phyloP scores from a whole-genome alignment of 345 rosid genomes.

The Citrus medica region DNA sequence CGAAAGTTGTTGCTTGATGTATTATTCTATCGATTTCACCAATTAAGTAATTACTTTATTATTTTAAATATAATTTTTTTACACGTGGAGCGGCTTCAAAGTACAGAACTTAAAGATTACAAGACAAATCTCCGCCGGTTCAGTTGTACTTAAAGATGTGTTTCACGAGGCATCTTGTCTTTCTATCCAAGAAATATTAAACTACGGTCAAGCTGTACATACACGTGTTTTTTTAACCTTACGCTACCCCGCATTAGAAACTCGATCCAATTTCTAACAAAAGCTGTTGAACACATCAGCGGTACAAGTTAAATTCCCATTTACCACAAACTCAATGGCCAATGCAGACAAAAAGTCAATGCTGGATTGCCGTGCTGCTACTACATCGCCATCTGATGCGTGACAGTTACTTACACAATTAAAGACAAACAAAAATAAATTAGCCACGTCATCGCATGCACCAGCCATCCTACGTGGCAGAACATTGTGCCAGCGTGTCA shows the following conservation, averaged over 20 bases:
- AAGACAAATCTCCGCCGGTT: not conserved
- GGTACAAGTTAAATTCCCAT: not conserved
- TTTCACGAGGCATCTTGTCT: not conserved
- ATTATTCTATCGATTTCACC: too few species aligned
- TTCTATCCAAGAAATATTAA: not conserved
- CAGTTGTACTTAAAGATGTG: not conserved
- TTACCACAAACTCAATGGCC: not conserved
- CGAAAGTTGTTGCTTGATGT: too few species aligned
- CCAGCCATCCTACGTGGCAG: conserved; percentile 25
- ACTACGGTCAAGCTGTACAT: not conserved
- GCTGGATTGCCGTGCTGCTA: not conserved
- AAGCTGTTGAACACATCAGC: not conserved
- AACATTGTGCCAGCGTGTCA: conserved; percentile 17
- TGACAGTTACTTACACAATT: not conserved
- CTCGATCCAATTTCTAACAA: too few species aligned
- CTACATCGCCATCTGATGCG: not conserved
- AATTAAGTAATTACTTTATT: too few species aligned
- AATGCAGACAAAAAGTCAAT: not conserved
- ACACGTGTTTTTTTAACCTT: not conserved
- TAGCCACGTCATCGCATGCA: conserved; percentile 23
- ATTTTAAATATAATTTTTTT: too few species aligned
- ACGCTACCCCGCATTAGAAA: too few species aligned
- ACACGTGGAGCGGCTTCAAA: too few species aligned
- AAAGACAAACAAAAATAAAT: not conserved
- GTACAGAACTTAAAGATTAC: too few species aligned